Evolutionary conservation across 176 grass and related monocot species (phyloP).

Genomic region (Saccharum officinarum): DNA sequence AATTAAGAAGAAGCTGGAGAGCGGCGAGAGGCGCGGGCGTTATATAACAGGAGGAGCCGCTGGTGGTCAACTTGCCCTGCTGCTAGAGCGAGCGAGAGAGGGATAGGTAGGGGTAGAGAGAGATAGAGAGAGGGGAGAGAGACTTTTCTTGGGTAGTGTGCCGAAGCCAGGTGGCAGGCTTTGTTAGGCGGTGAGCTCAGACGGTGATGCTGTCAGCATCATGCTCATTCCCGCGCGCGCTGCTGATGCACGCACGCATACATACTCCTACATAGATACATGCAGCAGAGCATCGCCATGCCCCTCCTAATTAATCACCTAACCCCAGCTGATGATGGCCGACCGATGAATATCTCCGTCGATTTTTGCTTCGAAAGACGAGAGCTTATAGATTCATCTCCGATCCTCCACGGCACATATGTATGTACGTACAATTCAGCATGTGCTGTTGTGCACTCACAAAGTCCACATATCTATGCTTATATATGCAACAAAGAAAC

Average conservation of each 20-base stretch:
- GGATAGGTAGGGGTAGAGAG: not conserved
- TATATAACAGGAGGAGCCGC: slow-evolving; percentile 35
- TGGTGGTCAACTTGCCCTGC: slow-evolving; percentile 39
- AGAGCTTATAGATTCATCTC: no score
- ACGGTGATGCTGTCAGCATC: slow-evolving; percentile 11
- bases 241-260: slow-evolving; percentile 15
- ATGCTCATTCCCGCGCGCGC: slow-evolving; percentile 1
- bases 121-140: not conserved
- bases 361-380: not conserved
- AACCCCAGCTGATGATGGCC: not conserved
- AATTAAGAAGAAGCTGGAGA: slow-evolving; percentile 16
- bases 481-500: no score
- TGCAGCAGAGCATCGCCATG: no score
- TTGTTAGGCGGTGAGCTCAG: slow-evolving; percentile 9
- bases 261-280: not conserved
- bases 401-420: no score
- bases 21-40: slow-evolving; percentile 8
- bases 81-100: not conserved
- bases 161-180: slow-evolving; percentile 40
- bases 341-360: slow-evolving; percentile 28
- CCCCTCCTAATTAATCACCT: slow-evolving; percentile 26
- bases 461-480: no score
- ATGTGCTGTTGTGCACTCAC: no score
- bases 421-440: no score
- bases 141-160: slow-evolving; percentile 51